A percentile compares a stretch with the other conserved stretches of the same genome.
These are phyloP conservation scores for Solanum chmielewskii DNA, from an alignment of 257 asterid species.

Conservation along the genomic window DNA sequence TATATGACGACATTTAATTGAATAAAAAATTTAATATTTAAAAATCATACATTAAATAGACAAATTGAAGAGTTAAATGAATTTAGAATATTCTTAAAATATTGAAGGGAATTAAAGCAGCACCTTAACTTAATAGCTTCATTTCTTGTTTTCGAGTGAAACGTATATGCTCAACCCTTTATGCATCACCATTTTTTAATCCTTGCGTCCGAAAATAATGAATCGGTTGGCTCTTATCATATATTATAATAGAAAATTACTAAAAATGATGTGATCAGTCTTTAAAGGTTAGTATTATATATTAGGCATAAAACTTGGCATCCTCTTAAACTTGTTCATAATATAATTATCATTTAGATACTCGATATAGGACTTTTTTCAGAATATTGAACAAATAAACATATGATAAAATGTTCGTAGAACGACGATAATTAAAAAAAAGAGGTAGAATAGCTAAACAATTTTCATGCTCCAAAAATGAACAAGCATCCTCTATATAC, in stretches of 20 bases:
- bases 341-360: not conserved
- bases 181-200: too few relatives aligned
- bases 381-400: not conserved
- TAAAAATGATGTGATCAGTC: not conserved
- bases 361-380: not conserved
- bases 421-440: not conserved
- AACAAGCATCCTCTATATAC: not conserved
- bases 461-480: not conserved
- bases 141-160: too few relatives aligned
- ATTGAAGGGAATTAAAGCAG: not conserved
- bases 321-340: not conserved
- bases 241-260: not conserved
- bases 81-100: not conserved
- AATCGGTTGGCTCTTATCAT: fast-evolving
- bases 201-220: too few relatives aligned
- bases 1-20: not conserved
- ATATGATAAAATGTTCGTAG: not conserved
- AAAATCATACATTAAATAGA: not conserved
- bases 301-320: not conserved
- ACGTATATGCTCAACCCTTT: too few relatives aligned
- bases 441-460: not conserved
- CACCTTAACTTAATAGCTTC: too few relatives aligned
- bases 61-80: not conserved
- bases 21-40: not conserved
- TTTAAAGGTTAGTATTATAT: not conserved